phyloP scores from a whole-genome alignment of 106 monocot species.

The Apostasia ramifera region DNA sequence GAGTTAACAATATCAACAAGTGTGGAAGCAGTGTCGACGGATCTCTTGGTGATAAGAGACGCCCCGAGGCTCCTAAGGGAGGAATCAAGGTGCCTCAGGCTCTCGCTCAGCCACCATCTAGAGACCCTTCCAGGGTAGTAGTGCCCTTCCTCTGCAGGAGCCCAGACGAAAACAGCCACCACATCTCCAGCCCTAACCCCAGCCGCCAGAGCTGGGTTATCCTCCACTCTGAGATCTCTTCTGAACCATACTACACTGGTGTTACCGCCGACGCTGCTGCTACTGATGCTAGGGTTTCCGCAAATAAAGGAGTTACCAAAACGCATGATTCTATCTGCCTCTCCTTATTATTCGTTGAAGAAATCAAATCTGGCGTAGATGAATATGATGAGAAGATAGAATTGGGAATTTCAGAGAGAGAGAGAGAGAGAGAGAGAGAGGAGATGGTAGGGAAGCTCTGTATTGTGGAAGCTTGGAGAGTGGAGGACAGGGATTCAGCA shows the following conservation, averaged over 20 bases:
- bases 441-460: neutral
- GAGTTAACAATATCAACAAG: slow-evolving; percentile 46
- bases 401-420: neutral
- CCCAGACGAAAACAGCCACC: slow-evolving; percentile 71
- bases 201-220: slow-evolving; percentile 86
- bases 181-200: slow-evolving; percentile 68
- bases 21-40: slow-evolving; percentile 47
- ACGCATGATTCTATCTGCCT: neutral
- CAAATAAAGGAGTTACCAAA: neutral
- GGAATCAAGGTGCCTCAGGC: slow-evolving; percentile 54
- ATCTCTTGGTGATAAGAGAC: slow-evolving; percentile 64
- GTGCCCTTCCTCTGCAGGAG: slow-evolving; percentile 79
- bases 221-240: slow-evolving; percentile 85
- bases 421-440: neutral
- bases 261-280: neutral
- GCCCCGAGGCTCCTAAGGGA: slow-evolving; percentile 69
- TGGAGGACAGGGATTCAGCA: neutral
- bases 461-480: neutral
- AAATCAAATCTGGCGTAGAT: neutral
- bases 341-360: neutral
- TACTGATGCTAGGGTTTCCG: neutral
- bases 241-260: slow-evolving; percentile 84
- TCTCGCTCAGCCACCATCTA: slow-evolving; percentile 88
- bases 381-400: neutral
- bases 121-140: slow-evolving; percentile 90